phyloP scores from a whole-genome alignment of 2,329 filamentous ascomycete genomes.

The Ceratocystis ficicola region DNA sequence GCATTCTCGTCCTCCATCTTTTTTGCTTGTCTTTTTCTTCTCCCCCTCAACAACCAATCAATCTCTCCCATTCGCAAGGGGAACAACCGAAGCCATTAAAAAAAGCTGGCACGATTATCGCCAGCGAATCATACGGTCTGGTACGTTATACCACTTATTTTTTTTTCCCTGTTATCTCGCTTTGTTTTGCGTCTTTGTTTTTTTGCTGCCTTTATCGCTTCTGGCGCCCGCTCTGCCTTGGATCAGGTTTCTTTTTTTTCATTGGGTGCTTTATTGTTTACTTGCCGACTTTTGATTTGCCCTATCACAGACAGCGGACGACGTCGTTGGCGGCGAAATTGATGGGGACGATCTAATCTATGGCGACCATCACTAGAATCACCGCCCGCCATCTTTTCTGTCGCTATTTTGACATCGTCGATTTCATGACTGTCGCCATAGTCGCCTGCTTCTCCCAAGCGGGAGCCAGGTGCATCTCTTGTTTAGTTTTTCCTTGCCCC shows the following conservation, averaged over 20 bases:
- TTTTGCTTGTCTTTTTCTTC: constrained; percentile 30
- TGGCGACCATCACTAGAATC: not conserved
- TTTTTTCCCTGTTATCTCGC: constrained; percentile 26
- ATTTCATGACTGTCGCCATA: not conserved
- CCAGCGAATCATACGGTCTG: constrained; percentile 23
- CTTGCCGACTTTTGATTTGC: constrained; percentile 22
- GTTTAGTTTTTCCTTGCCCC: not conserved
- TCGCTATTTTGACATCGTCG: not conserved
- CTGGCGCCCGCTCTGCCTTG: constrained; percentile 20
- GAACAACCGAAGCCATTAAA: constrained; percentile 22
- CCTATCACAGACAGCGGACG: constrained; percentile 18
- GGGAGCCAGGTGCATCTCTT: not conserved
- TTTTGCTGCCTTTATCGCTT: constrained; percentile 22
- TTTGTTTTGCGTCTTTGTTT: constrained; percentile 25
- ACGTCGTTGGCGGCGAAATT: not conserved
- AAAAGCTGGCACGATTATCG: constrained; percentile 23
- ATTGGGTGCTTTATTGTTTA: constrained; percentile 24
- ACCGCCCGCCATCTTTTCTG: not conserved
- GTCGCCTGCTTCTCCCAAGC: not conserved
- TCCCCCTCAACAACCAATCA: constrained; percentile 39
- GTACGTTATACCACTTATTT: constrained; percentile 26
- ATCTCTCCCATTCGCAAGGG: constrained; percentile 27
- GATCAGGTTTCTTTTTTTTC: constrained; percentile 24
- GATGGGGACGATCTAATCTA: not conserved
- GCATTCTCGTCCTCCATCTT: constrained; percentile 34